Base-by-base conservation (phyloP, 306 rosid species). In the Cucumis melo region DNA sequence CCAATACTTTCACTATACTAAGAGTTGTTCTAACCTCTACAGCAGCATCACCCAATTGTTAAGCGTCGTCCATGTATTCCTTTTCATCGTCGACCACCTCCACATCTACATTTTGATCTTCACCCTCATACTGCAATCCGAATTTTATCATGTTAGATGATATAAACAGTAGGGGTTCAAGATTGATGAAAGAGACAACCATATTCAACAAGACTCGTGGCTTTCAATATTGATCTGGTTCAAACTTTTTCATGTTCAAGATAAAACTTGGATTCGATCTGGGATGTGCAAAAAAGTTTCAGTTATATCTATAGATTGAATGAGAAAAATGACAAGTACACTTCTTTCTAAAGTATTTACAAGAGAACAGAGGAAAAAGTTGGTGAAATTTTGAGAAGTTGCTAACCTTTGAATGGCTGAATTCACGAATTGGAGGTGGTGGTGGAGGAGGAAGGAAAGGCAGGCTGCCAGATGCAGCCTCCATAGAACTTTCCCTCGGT, bases 41-140 rank as follows among this genome's bases (percentile, higher is more conserved):
- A 5, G 56, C 23, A 71, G 11, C 5, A 44, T 23, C 51, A 44
- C 15, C 51, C 20, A 50, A 44, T 14, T 14, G 14, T 78, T 60
- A 83, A 46, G 81, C 72, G 12, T 73, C 39, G 77, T 80, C 87
- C 48, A 81, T 72, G 34, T 65, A 80, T 19, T 72, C 85, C 44
- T 54, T 86, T 62, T 81, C 87, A 42, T 85, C 89, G 48, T 83
- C 91, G 57, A 77, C 79, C 54, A 82, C 91, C 80, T 85, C 90
- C 79, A 86, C 94, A 55, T 86, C 86, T 62, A 88, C 82, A 68
- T 60, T 84, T 87, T 87, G 87, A 83, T 89, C 88, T 14, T 87
- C 81, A 61, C 82, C 94, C 85, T 86, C 88, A 48, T 82, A 84
- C 97, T 93, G 95, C 91, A 85, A 77, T 77, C 68, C 50, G 46